These are phyloP conservation scores for Diaporthe eres DNA, from an alignment of 2,329 filamentous ascomycete species.

Conservation along the genomic window DNA sequence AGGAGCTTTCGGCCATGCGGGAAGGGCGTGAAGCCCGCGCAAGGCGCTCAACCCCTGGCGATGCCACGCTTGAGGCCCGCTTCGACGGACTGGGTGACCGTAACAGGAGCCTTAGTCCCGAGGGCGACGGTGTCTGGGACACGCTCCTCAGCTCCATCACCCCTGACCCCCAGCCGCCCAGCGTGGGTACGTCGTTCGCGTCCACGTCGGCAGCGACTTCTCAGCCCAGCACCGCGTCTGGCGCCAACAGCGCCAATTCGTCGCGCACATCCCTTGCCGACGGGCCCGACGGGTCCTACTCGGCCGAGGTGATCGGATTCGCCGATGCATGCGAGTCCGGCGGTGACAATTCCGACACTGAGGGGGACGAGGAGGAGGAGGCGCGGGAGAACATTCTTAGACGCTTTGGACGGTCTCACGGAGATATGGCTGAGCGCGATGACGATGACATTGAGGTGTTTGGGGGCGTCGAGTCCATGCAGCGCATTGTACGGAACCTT, in stretches of 20 bases:
- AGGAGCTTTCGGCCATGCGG: conserved; percentile 29
- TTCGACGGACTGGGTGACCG: conserved; percentile 84
- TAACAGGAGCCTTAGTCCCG: conserved; percentile 84
- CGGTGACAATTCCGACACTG: conserved; percentile 69
- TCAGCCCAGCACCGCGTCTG: conserved; percentile 52
- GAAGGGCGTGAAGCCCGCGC: conserved; percentile 30
- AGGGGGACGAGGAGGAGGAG: conserved; percentile 63
- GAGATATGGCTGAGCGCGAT: conserved; percentile 59
- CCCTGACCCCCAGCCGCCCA: conserved; percentile 85
- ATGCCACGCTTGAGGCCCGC: conserved; percentile 25
- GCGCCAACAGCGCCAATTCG: conserved; percentile 53
- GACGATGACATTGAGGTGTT: conserved; percentile 48
- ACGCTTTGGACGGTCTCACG: conserved; percentile 52
- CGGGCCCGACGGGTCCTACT: conserved; percentile 45
- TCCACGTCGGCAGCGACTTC: conserved; percentile 67
- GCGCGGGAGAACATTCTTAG: conserved; percentile 43
- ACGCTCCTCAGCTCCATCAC: conserved; percentile 84
- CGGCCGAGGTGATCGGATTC: conserved; percentile 38
- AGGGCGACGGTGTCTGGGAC: conserved; percentile 79
- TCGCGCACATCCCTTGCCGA: conserved; percentile 63
- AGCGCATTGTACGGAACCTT: conserved; percentile 79
- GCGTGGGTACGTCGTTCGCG: conserved; percentile 85
- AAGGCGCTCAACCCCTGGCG: background rate
- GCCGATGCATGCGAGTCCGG: conserved; percentile 66
- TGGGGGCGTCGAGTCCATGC: conserved; percentile 69